Evolutionary conservation across 2,329 filamentous ascomycete genomes (phyloP).

Genomic region (Paecilomyces sp.): DNA sequence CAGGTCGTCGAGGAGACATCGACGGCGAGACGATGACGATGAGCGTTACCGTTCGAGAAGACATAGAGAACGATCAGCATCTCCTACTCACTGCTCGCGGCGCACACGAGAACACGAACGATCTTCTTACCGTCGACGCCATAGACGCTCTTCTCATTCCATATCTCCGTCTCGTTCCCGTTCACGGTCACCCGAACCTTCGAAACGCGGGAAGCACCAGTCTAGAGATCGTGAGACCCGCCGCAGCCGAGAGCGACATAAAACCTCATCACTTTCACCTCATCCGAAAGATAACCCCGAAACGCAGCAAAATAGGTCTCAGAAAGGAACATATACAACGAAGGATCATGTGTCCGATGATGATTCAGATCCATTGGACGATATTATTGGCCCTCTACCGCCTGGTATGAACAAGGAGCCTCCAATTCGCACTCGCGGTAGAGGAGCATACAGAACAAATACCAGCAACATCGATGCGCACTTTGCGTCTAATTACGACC

Average conservation of each 20-base stretch:
- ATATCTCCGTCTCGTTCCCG: slow-evolving; percentile 13
- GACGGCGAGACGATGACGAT: slow-evolving; percentile 8
- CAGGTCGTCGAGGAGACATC: slow-evolving; percentile 7
- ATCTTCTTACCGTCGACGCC: slow-evolving; percentile 6
- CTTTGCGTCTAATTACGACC: slow-evolving; percentile 63
- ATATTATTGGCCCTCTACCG: slow-evolving; percentile 65
- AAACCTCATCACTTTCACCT: neutral
- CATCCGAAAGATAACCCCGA: neutral
- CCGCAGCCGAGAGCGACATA: slow-evolving; percentile 2
- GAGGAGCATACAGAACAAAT: slow-evolving; percentile 55
- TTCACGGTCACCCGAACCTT: slow-evolving; percentile 12
- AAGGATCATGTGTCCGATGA: slow-evolving; percentile 8
- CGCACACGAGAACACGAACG: slow-evolving; percentile 4
- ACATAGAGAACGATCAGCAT: slow-evolving; percentile 14
- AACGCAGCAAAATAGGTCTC: neutral
- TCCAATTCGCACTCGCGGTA: slow-evolving; percentile 55
- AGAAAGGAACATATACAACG: slow-evolving; percentile 1
- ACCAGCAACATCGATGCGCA: slow-evolving; percentile 68
- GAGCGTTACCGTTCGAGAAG: slow-evolving; percentile 4
- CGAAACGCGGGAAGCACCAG: slow-evolving; percentile 9
- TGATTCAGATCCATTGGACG: slow-evolving; percentile 64
- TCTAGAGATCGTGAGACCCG: slow-evolving; percentile 4
- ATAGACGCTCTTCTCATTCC: slow-evolving; percentile 6
- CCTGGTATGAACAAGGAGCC: slow-evolving; percentile 38
- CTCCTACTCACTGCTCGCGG: slow-evolving; percentile 14